Evolutionary conservation across 2,329 filamentous ascomycete species (phyloP).

Genomic region (Phyllosticta citribraziliensis): DNA sequence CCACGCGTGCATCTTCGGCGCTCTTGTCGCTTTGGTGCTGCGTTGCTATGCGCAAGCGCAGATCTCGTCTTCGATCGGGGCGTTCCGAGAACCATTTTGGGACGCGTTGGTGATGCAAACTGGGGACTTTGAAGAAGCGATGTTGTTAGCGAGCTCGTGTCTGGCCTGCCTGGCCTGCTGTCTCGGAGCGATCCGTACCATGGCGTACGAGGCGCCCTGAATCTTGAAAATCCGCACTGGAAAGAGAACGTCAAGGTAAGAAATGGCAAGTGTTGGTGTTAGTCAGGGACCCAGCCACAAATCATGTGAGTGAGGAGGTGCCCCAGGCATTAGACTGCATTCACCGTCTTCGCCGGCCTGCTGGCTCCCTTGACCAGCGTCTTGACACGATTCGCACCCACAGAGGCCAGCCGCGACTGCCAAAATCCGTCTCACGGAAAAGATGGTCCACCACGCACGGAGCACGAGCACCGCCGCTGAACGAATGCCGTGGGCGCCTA

Average conservation of each 20-base stretch:
- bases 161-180: not conserved
- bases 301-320: not conserved
- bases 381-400: not conserved
- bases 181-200: not conserved
- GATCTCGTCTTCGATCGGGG: not conserved
- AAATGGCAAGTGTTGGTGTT: not conserved
- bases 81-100: not conserved
- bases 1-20: not conserved
- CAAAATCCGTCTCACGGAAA: not conserved
- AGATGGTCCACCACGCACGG: not conserved
- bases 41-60: not conserved
- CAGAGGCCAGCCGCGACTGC: not conserved
- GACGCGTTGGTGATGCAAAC: not conserved
- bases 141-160: not conserved
- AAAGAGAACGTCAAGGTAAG: not conserved
- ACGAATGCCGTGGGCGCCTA: not conserved
- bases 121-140: not conserved
- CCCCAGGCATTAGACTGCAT: not conserved
- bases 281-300: not conserved
- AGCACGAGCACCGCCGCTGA: not conserved
- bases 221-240: not conserved
- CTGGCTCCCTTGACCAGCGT: not conserved
- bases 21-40: not conserved
- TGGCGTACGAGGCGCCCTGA: not conserved
- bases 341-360: not conserved